Conservation (phyloP, 2,329 filamentous ascomycete genomes). For the Calonectria multiphialidica region DNA sequence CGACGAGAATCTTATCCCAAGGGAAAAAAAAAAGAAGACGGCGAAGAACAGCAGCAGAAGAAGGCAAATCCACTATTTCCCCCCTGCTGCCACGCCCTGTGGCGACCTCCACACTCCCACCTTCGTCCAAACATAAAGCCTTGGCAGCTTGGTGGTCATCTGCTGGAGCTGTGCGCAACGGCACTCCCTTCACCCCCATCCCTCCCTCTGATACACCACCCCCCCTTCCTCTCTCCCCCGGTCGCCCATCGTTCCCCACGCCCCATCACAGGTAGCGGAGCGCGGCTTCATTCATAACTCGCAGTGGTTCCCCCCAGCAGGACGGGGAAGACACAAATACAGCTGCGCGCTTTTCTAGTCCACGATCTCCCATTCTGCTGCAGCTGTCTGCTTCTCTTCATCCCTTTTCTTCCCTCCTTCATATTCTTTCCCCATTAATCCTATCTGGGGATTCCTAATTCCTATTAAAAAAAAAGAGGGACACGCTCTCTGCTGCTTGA, state of each 20-base stretch:
- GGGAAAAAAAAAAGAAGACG: slow-evolving; percentile 14
- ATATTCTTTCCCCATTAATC: slow-evolving; percentile 2
- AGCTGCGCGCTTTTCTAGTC: slow-evolving; percentile 43
- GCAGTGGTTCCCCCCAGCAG: slow-evolving; percentile 33
- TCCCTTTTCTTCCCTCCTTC: slow-evolving; percentile 10
- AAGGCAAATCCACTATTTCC: slow-evolving; percentile 11
- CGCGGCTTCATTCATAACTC: slow-evolving; percentile 43
- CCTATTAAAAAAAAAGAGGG: not conserved
- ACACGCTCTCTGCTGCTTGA: slow-evolving; percentile 22
- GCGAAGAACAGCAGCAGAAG: slow-evolving; percentile 22
- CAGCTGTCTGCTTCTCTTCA: slow-evolving; percentile 12
- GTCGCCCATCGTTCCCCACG: slow-evolving; percentile 23
- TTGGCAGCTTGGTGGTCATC: slow-evolving; percentile 8
- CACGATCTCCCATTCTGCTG: not conserved
- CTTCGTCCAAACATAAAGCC: not conserved
- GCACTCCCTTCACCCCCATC: slow-evolving; percentile 8
- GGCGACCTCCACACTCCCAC: not conserved
- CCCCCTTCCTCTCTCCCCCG: not conserved
- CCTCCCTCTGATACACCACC: not conserved
- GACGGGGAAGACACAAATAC: slow-evolving; percentile 38
- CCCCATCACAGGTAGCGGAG: slow-evolving; percentile 27
- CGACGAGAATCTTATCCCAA: not conserved
- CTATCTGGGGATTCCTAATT: not conserved
- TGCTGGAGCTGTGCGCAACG: slow-evolving; percentile 4
- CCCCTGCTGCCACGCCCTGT: not conserved